Evolutionary conservation across 257 asterid species (phyloP).

Genomic region (Lycium ferocissimum): DNA sequence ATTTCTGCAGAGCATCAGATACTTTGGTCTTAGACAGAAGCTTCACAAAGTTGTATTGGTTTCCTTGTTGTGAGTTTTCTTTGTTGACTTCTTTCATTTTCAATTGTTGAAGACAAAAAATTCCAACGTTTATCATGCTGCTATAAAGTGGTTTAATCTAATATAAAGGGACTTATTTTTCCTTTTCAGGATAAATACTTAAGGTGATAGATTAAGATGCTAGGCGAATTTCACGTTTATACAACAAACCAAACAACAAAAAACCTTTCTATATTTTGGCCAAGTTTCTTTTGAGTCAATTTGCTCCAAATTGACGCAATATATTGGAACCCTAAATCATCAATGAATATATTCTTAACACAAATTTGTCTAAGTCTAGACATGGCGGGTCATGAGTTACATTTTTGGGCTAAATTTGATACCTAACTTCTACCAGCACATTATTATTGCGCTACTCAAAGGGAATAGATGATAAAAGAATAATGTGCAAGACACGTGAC

Average conservation of each 20-base stretch:
- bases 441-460: neutral
- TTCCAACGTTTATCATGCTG: neutral
- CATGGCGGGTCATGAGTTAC: neutral
- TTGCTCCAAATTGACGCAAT: neutral
- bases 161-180: neutral
- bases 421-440: neutral
- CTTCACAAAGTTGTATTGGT: slow-evolving; percentile 11
- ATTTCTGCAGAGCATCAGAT: neutral
- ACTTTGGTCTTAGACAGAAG: neutral
- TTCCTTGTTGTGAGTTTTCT: neutral
- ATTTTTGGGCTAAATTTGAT: neutral
- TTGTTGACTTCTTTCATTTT: neutral
- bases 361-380: neutral
- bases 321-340: neutral
- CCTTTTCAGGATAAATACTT: neutral
- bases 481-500: neutral
- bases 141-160: neutral
- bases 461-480: neutral
- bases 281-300: neutral
- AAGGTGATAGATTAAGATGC: neutral
- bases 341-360: neutral
- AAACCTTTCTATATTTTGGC: neutral
- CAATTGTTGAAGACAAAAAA: neutral
- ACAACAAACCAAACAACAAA: neutral
- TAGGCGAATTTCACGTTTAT: neutral